Evolutionary conservation across 139 green algal species (phyloP).

Genomic region (Chlamydomonas eustigma): DNA sequence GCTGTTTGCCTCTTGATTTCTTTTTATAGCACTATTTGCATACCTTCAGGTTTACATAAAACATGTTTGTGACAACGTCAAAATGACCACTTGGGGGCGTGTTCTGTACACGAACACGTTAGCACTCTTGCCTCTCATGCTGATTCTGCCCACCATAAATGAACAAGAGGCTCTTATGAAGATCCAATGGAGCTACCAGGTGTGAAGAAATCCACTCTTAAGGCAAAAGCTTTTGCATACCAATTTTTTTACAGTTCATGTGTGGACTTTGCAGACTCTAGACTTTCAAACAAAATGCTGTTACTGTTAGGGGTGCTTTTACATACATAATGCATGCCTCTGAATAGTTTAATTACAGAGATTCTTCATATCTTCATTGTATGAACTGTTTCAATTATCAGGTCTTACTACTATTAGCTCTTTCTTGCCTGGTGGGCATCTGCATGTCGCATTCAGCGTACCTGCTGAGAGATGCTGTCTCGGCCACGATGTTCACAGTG

Average conservation of each 20-base stretch:
- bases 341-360: too few species aligned
- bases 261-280: too few species aligned
- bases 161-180: not conserved
- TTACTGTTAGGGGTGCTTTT: too few species aligned
- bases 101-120: conserved; percentile 71
- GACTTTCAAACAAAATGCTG: too few species aligned
- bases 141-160: conserved; percentile 13
- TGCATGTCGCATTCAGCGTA: conserved; percentile 54
- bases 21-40: too few species aligned
- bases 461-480: conserved; percentile 56
- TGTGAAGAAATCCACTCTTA: too few species aligned
- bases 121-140: conserved; percentile 26
- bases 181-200: not conserved
- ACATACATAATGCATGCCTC: too few species aligned
- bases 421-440: conserved; percentile 67
- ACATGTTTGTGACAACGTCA: conserved; percentile 64
- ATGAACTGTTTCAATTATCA: too few species aligned
- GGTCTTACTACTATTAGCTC: conserved; percentile 46
- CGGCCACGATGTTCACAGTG: conserved; percentile 73
- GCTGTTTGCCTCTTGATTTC: too few species aligned
- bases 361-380: too few species aligned
- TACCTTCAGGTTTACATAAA: conserved; percentile 41
- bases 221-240: too few species aligned
- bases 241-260: too few species aligned
- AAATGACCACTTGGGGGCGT: conserved; percentile 70